Base-by-base conservation (phyloP, 2,329 filamentous ascomycete genomes). In the Xylaria sp. region DNA sequence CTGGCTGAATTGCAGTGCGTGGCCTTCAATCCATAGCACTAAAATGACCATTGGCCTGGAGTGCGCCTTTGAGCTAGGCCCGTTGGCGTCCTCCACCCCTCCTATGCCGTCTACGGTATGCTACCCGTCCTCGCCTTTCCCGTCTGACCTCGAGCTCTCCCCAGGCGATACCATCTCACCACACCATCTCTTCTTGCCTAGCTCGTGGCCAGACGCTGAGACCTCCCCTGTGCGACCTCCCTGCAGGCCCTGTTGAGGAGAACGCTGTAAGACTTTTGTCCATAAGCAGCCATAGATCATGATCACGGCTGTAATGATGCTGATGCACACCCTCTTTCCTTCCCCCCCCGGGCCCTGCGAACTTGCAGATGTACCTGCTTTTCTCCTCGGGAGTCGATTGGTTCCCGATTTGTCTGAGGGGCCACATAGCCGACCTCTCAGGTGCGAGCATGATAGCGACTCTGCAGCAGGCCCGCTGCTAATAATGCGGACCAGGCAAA, bases 211-310 rank as follows among this genome's bases (percentile, higher is more conserved):
- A 63, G 59, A 62, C 63, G 61, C 37, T 63, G 58, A 61, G 65
- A 56, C 63, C 66, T 64, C 64, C n/a, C n/a, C n/a, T n/a, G 66
- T 69, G 67, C 64, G 48, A 66, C 62, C 39, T 48, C 53, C 51
- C 56, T 63, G 62, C 59, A 57, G 59, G 59, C 63, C 59, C n/a
- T 45, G 41, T 48, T 53, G 50, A 55, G 47, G 51, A 56, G 52
- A 52, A 39, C 17, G 39, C 48, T 56, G 50, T 54, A 43, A 53
- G 57, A 45, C 54, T n/a, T n/a, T n/a, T n/a, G n/a, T n/a, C n/a
- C 51, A 43, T 59, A 60, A 59, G 55, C 52, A 44, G 54, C 45
- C 41, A 51, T 50, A 51, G 53, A 62, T 62, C 59, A 52, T 57
- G 58, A 57, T 61, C 53, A 60, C 41, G 54, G 47, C 47, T 48